A percentile compares a stretch with the other conserved stretches of the same genome.
These are phyloP conservation scores for Fusarium verrucosum DNA, from an alignment of 2,329 filamentous ascomycete genomes.

Conservation along the genomic window DNA sequence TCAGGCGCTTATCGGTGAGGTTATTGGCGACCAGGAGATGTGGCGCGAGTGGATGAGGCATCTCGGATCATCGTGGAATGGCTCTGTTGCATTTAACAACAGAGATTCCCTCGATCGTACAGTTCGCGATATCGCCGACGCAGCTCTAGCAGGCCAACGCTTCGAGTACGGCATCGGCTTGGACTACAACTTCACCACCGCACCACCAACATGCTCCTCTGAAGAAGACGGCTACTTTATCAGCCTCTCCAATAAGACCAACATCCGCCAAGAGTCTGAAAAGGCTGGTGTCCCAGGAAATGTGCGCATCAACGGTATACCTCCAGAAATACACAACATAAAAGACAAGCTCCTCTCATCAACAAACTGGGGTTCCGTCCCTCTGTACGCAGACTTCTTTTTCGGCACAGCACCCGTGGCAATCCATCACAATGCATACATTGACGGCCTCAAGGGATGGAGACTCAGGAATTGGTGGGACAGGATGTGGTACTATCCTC, in stretches of 20 bases:
- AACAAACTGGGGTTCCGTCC: conserved; percentile 45
- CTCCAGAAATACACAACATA: conserved; percentile 41
- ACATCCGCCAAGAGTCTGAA: conserved; percentile 38
- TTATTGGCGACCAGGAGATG: conserved; percentile 53
- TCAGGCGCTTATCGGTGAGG: conserved; percentile 51
- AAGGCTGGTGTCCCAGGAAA: conserved; percentile 47
- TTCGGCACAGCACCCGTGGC: conserved; percentile 50
- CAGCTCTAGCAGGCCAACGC: conserved; percentile 42
- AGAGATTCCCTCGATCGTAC: conserved; percentile 21
- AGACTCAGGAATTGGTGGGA: conserved; percentile 50
- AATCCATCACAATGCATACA: conserved; percentile 52
- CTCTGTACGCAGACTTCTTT: conserved; percentile 52
- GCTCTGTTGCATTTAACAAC: conserved; percentile 29
- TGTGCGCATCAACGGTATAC: conserved; percentile 44
- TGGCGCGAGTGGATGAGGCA: conserved; percentile 48
- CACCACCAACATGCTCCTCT: conserved; percentile 50
- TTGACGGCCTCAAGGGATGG: conserved; percentile 45
- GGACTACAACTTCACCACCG: conserved; percentile 52
- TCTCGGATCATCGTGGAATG: conserved; percentile 48
- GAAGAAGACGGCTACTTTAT: conserved; percentile 52
- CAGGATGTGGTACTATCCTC: conserved; percentile 50
- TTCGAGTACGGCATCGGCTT: conserved; percentile 54
- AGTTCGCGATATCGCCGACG: conserved; percentile 42
- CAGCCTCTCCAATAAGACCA: conserved; percentile 39
- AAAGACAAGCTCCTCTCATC: conserved; percentile 24